A percentile compares a stretch with the other conserved stretches of the same genome.
Evolutionary conservation across 306 rosid species (phyloP).

Genomic region (Lathyrus oleraceus): DNA sequence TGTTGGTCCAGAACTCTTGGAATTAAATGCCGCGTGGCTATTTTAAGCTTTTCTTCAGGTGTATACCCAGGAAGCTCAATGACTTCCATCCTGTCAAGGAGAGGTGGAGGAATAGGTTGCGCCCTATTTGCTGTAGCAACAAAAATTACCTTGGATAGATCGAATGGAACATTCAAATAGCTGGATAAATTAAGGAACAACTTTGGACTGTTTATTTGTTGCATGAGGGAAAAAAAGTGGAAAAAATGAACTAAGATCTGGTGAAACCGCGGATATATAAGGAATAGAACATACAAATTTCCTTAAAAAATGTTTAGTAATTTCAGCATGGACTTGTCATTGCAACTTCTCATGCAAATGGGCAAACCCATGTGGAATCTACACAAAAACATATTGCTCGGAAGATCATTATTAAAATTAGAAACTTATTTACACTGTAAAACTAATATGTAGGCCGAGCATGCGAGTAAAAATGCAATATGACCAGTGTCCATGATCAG

Average conservation of each 20-base stretch:
- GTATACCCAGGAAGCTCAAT: conserved; percentile 98
- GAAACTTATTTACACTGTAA: conserved; percentile 12
- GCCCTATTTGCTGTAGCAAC: conserved; percentile 95
- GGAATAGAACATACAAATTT: not conserved
- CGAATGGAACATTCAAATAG: conserved; percentile 97
- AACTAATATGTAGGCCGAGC: conserved; percentile 7
- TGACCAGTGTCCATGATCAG: conserved; percentile 16
- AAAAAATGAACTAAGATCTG: not conserved
- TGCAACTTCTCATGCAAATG: conserved; percentile 32
- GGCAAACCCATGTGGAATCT: not conserved
- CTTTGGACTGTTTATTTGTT: conserved; percentile 16
- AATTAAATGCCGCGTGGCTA: conserved; percentile 88
- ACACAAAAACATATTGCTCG: conserved; percentile 17
- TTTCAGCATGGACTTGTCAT: conserved; percentile 16
- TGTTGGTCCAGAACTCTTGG: conserved; percentile 96
- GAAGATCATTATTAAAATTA: conserved; percentile 22
- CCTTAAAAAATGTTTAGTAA: not conserved
- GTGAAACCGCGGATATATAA: conserved; percentile 10
- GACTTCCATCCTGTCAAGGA: conserved; percentile 98
- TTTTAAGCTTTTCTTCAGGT: conserved; percentile 90
- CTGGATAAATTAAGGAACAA: conserved; percentile 68
- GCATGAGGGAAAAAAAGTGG: not conserved
- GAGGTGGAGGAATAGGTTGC: conserved; percentile 93
- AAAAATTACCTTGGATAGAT: conserved; percentile 89
- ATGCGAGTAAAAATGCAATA: conserved; percentile 12